Evolutionary conservation across 2,329 filamentous ascomycete genomes (phyloP), one percentile per base, ranked within the genome.

Genomic region (Trichoderma citrinoviride): DNA sequence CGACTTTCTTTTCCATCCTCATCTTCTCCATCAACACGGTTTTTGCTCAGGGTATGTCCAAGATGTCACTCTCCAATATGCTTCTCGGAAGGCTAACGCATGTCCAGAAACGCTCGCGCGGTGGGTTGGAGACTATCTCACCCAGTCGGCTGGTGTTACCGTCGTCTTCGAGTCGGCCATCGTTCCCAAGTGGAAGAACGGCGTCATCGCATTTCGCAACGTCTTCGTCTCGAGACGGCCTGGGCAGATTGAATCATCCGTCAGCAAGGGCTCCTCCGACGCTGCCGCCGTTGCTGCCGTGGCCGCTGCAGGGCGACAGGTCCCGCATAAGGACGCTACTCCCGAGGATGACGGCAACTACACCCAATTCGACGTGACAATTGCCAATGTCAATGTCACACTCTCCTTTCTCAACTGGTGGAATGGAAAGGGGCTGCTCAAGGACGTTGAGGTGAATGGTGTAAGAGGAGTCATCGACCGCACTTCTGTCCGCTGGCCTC

Each of bases 391-490:
- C 67, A 97, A 99, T 73, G 94, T 99, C 47, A 98, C 94, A 0
- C 77, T 99, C 27, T 99, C 95, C 0, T 98, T 99, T 71, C 84
- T 93, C n/a, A 98, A 97, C 75, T 99, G 95, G 95, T 96, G 96
- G 87, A 98, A 97, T 71, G 94, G 95, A 23, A 97, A 94, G 76
- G 95, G 95, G 0, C 83, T 96, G 6, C 81, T 99, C 8, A 89
- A 91, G 71, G 92, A 98, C 74, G 95, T 99, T 47, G 93, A 97
- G 73, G 89, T 99, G 60, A 95, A 93, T 73, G 95, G 95, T 5
- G 91, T 99, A 33, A 87, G 95, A 66, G 95, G 95, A 23, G 92
- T 98, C 5, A 84, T 99, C 50, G 95, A 99, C 77, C 87, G 95
- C 66, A 97, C 93, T 0, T 90, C 88, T 53, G 90, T 99, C 2